Evolutionary conservation across 345 rosid genomes (phyloP).

Genomic region (Zanthoxylum bungeanum): DNA sequence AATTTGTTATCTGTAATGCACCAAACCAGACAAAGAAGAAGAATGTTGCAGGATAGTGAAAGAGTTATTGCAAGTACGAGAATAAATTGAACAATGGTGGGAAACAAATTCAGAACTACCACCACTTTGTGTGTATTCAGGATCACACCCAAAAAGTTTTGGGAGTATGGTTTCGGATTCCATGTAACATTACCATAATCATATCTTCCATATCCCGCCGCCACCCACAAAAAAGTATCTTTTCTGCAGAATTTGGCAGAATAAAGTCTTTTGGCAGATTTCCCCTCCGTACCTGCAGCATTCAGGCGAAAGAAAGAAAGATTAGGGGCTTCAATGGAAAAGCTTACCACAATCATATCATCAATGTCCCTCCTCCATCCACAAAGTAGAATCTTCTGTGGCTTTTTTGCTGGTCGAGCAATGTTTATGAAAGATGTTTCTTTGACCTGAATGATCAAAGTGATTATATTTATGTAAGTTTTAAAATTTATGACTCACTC

Average conservation of each 20-base stretch:
- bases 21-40: background rate
- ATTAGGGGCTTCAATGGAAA: conserved; percentile 58
- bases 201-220: conserved; percentile 87
- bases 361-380: conserved; percentile 90
- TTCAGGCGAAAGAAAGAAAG: conserved; percentile 42
- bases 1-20: background rate
- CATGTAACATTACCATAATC: conserved; percentile 55
- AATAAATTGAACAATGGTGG: conserved; percentile 12
- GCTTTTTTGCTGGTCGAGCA: conserved; percentile 57
- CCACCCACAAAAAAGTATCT: conserved; percentile 76
- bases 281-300: conserved; percentile 73
- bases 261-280: conserved; percentile 55
- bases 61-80: conserved; percentile 15
- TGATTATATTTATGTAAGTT: conserved; percentile 41
- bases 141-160: conserved; percentile 22
- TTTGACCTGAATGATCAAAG: conserved; percentile 70
- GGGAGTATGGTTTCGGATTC: conserved; percentile 26
- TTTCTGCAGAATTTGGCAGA: conserved; percentile 55
- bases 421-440: conserved; percentile 54
- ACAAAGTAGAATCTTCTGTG: conserved; percentile 84
- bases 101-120: conserved; percentile 16
- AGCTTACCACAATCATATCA: conserved; percentile 88
- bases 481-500: conserved; percentile 25
- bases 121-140: conserved; percentile 22
- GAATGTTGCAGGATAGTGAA: conserved; percentile 9